phyloP scores from a whole-genome alignment of 2,329 filamentous ascomycete species.

The Cladosporium sp. region DNA sequence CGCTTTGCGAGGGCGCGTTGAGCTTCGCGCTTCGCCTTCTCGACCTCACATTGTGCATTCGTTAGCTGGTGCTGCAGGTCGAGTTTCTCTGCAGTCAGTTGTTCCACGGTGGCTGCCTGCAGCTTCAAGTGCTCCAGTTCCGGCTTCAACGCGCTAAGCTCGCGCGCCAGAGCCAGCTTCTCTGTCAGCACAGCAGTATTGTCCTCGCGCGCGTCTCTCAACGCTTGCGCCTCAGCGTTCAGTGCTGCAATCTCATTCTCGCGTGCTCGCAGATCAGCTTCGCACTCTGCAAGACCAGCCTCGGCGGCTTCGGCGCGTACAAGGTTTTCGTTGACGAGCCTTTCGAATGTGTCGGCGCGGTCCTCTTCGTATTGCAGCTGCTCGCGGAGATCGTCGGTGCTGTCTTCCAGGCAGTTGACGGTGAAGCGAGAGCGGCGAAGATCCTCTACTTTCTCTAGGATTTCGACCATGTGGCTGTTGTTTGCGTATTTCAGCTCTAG shows the following conservation, averaged over 20 bases:
- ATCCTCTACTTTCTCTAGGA: slow-evolving; percentile 73
- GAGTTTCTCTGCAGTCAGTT: slow-evolving; percentile 74
- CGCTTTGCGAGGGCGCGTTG: slow-evolving; percentile 57
- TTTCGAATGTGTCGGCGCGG: slow-evolving; percentile 57
- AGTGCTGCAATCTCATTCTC: slow-evolving; percentile 57
- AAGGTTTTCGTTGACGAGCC: slow-evolving; percentile 50
- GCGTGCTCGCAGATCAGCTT: slow-evolving; percentile 54
- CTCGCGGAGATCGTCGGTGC: slow-evolving; percentile 68
- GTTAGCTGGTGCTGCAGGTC: slow-evolving; percentile 75
- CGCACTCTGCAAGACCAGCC: slow-evolving; percentile 45
- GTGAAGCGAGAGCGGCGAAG: slow-evolving; percentile 68
- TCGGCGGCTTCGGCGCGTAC: slow-evolving; percentile 50
- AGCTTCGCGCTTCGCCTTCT: slow-evolving; percentile 73
- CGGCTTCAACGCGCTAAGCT: slow-evolving; percentile 59
- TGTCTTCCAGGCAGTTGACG: slow-evolving; percentile 70
- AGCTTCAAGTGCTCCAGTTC: slow-evolving; percentile 63
- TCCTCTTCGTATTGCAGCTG: slow-evolving; percentile 62
- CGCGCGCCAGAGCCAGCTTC: slow-evolving; percentile 61
- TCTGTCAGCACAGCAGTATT: slow-evolving; percentile 69
- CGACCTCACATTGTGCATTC: slow-evolving; percentile 75
- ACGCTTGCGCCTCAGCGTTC: slow-evolving; percentile 69
- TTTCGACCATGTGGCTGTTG: slow-evolving; percentile 63
- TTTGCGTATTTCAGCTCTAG: slow-evolving; percentile 72
- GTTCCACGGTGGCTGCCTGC: slow-evolving; percentile 63
- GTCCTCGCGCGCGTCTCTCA: slow-evolving; percentile 67